Evolutionary conservation across 2,329 filamentous ascomycete species (phyloP), one percentile per base, ranked within the genome.

Genomic region (Microsporum audouinii): DNA sequence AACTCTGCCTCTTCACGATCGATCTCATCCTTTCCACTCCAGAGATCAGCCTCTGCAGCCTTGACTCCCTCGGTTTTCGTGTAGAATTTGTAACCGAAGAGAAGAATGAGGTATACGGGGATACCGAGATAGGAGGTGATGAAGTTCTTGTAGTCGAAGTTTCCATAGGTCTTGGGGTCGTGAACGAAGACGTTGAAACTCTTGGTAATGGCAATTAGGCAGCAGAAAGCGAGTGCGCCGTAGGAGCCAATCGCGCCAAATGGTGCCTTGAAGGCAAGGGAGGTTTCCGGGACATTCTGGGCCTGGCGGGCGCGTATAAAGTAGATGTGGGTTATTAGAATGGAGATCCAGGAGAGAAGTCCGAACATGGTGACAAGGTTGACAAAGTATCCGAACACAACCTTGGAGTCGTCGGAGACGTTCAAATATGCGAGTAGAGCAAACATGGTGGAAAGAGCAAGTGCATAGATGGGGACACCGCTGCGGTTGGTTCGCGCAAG

Each of bases 131-230:
- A 79, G 3, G 76, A 74, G 1, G 77, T 79, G 61, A 81, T 70
- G 68, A 81, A 81, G 62, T 71, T 69, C 38, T 74, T 72, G 43
- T 75, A 65, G 47, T 68, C 68, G 73, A 76, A 80, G 60, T 63
- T 89, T 43, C 84, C 82, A 2, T 88, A 90, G 8, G 47, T 63
- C 66, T 76, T 69, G 67, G 71, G 60, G 47, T 68, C 72, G 62
- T 71, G 73, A 1, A 87, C 85, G 39, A 90, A 76, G 2, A 91
- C 75, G 61, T 82, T 79, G 74, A 84, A 94, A 79, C 90, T 91
- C 81, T 94, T 95, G 69, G 89, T 92, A 58, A 95, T 70, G 1
- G 87, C 82, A 62, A 89, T 85, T 43, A 87, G 71, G 34, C 84
- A 75, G 68, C 80, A 84, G 64, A 79, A 79, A 76, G 85, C 81